These are phyloP conservation scores for Murraya paniculata DNA, from an alignment of 345 rosid genomes.

Conservation along the genomic window DNA sequence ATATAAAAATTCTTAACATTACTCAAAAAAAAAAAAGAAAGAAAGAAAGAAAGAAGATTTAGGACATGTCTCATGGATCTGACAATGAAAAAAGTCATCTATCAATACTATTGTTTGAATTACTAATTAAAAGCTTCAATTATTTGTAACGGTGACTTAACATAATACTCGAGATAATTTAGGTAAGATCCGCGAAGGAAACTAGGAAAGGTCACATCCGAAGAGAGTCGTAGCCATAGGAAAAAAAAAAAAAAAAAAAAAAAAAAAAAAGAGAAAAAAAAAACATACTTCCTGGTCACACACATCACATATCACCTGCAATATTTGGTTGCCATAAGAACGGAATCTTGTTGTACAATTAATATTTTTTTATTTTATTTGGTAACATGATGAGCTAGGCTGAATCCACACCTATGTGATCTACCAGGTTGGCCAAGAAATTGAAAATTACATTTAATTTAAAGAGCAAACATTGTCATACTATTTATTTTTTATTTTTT, in stretches of 20 bases:
- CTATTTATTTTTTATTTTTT: too few species aligned
- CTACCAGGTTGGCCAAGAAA: constrained; percentile 30
- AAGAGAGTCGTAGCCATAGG: background rate
- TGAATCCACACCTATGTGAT: background rate
- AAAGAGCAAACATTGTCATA: background rate
- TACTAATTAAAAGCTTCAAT: background rate
- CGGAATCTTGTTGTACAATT: background rate
- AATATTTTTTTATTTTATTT: too few species aligned
- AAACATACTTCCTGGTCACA: too few species aligned
- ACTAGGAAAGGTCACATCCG: background rate
- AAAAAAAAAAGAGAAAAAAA: too few species aligned
- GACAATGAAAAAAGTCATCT: too few species aligned
- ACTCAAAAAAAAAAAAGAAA: too few species aligned
- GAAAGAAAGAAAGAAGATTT: too few species aligned
- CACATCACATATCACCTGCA: too few species aligned
- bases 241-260: too few species aligned
- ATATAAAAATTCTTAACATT: too few species aligned
- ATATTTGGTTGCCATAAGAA: background rate
- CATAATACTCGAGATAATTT: background rate
- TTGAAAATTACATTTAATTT: background rate
- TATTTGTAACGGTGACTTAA: background rate
- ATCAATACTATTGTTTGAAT: background rate
- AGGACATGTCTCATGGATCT: too few species aligned
- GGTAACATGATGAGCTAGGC: background rate
- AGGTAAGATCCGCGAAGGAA: background rate